A percentile compares a stretch with the other conserved stretches of the same genome.
Evolutionary conservation across 106 monocot genomes (phyloP).

Genomic region (Acorus gramineus): DNA sequence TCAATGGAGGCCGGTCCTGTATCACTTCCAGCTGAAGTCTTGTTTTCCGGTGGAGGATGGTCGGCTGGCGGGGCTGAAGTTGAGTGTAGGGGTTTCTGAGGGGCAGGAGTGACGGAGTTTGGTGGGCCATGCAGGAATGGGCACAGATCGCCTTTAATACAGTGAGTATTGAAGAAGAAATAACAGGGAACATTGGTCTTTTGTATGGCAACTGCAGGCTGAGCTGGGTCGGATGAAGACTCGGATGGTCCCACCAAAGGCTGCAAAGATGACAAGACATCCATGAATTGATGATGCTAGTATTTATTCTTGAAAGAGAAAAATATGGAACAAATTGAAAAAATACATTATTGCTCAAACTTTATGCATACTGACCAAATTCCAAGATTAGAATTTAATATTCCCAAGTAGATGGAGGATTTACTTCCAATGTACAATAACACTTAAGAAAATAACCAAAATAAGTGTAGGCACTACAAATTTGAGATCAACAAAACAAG

Average conservation of each 20-base stretch:
- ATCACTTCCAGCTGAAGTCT: constrained; percentile 21
- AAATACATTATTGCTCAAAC: too few species aligned
- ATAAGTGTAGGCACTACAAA: too few species aligned
- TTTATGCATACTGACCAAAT: too few species aligned
- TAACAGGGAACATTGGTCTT: constrained; percentile 43
- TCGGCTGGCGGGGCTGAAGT: background rate
- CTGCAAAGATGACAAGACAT: constrained; percentile 14
- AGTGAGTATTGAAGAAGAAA: constrained; percentile 40
- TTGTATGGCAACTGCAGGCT: constrained; percentile 1
- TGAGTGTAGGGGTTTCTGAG: constrained; percentile 10
- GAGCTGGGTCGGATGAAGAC: constrained; percentile 6
- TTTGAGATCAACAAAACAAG: too few species aligned
- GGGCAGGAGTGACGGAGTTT: background rate
- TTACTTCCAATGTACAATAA: too few species aligned
- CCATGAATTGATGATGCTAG: too few species aligned
- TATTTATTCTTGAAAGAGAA: too few species aligned
- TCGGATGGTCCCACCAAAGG: constrained; percentile 29
- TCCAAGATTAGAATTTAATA: too few species aligned
- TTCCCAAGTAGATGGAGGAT: too few species aligned
- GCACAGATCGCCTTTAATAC: constrained; percentile 50
- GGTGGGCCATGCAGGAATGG: constrained; percentile 27
- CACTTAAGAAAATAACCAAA: too few species aligned
- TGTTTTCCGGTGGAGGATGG: constrained; percentile 11
- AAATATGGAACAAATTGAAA: too few species aligned
- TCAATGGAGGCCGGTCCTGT: constrained; percentile 24